A percentile compares a stretch with the other conserved stretches of the same genome.
These are phyloP conservation scores for Quercus rubra DNA, from an alignment of 306 rosid genomes.

Conservation along the genomic window DNA sequence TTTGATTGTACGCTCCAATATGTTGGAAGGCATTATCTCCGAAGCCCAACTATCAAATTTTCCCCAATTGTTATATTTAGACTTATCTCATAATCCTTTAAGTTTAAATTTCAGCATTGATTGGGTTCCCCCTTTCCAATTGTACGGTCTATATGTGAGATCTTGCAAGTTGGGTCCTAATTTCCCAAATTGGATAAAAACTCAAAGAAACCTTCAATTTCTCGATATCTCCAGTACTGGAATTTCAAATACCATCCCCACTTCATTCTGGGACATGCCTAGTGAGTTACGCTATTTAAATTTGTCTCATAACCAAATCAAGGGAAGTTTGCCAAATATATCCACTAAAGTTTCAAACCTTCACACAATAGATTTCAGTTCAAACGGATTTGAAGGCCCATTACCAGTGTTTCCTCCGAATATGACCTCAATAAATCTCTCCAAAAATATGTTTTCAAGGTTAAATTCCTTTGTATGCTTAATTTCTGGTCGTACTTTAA, in stretches of 20 bases:
- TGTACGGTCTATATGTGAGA: not conserved
- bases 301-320: conserved; percentile 23
- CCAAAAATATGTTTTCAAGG: conserved; percentile 17
- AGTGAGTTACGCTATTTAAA: not conserved
- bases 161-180: conserved; percentile 26
- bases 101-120: not conserved
- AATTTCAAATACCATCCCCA: conserved; percentile 16
- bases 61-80: not conserved
- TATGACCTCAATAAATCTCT: not conserved
- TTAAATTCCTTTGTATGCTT: not conserved
- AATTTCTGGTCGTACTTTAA: not conserved
- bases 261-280: conserved; percentile 21
- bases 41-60: not conserved
- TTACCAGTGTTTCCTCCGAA: conserved; percentile 6
- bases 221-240: not conserved
- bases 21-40: too few species aligned
- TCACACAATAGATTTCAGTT: not conserved
- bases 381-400: conserved; percentile 17
- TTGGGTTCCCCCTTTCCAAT: conserved; percentile 17
- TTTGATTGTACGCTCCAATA: not conserved
- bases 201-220: not conserved
- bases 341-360: not conserved
- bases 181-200: conserved; percentile 29
- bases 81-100: not conserved
- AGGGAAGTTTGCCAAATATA: conserved; percentile 14